Conservation (phyloP, 768 basidiomycete species). For the Suillus americanus region DNA sequence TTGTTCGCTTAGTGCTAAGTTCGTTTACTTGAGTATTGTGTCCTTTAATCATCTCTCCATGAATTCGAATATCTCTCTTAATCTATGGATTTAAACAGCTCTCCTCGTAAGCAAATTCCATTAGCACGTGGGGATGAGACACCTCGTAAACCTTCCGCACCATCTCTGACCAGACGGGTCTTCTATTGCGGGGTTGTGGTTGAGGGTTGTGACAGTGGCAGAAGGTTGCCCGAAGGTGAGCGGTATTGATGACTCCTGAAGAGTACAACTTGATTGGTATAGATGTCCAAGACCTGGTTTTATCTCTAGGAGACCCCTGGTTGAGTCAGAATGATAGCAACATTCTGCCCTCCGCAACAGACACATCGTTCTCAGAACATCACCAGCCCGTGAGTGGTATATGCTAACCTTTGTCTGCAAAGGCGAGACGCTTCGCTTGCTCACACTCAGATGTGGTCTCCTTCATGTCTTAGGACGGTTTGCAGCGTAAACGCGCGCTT, state of each 20-base stretch:
- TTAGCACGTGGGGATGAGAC: conserved; percentile 69
- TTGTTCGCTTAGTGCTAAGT: background rate
- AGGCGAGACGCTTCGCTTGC: conserved; percentile 1
- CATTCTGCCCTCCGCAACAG: conserved; percentile 43
- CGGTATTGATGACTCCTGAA: conserved; percentile 7
- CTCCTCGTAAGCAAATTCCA: conserved; percentile 74
- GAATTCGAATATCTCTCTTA: conserved; percentile 2
- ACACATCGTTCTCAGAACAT: conserved; percentile 37
- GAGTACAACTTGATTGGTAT: conserved; percentile 15
- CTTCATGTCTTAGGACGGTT: conserved; percentile 24
- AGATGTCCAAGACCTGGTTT: conserved; percentile 80
- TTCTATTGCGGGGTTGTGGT: conserved; percentile 92
- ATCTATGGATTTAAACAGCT: conserved; percentile 62
- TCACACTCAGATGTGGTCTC: conserved; percentile 3
- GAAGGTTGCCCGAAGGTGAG: conserved; percentile 65
- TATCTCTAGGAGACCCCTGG: conserved; percentile 73
- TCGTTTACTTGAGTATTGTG: background rate
- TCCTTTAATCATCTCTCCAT: background rate
- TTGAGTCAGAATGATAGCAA: conserved; percentile 48
- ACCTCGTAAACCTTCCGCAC: conserved; percentile 38
- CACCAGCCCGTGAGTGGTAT: conserved; percentile 43
- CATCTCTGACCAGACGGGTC: conserved; percentile 67
- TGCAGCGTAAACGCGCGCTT: conserved; percentile 53
- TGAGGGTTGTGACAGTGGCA: conserved; percentile 75
- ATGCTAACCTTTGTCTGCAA: background rate